These are phyloP conservation scores for Monosporascus sp. DNA, from an alignment of 2,329 filamentous ascomycete species.

Conservation along the genomic window DNA sequence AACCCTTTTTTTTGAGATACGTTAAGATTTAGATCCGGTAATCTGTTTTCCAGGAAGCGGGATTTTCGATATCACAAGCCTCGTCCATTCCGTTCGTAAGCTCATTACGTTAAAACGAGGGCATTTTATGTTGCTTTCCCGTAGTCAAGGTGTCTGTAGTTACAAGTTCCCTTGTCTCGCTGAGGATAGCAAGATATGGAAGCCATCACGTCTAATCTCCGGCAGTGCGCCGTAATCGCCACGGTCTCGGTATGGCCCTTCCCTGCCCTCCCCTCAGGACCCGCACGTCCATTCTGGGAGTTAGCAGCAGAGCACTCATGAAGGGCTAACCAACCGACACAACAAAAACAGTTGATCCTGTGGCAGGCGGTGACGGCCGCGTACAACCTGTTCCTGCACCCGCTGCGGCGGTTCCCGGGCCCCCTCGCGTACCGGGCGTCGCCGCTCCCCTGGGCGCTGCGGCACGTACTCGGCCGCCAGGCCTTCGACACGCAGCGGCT, in stretches of 20 bases:
- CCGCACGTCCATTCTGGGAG: too few species aligned
- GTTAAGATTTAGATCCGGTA: too few species aligned
- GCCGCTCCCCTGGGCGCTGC: constrained; percentile 18
- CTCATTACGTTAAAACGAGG: too few species aligned
- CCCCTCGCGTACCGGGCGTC: constrained; percentile 17
- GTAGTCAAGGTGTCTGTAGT: too few species aligned
- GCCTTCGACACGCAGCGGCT: constrained; percentile 18
- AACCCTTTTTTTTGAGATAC: too few species aligned
- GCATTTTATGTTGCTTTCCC: too few species aligned
- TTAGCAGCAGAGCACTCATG: too few species aligned
- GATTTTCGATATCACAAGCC: too few species aligned
- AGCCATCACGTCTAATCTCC: constrained; percentile 5
- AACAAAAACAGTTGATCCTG: constrained; percentile 11
- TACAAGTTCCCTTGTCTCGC: too few species aligned
- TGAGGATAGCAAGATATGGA: too few species aligned
- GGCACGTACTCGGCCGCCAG: constrained; percentile 15
- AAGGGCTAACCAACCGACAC: neutral
- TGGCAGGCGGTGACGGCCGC: constrained; percentile 15
- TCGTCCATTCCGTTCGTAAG: too few species aligned
- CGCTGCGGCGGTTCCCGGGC: constrained; percentile 21
- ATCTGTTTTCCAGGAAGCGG: too few species aligned
- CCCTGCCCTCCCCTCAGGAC: neutral
- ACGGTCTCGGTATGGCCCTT: constrained; percentile 11
- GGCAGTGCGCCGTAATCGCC: constrained; percentile 11
- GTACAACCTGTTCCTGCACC: constrained; percentile 26